phyloP scores from a whole-genome alignment of 345 rosid species.

The Rubroshorea leprosula region DNA sequence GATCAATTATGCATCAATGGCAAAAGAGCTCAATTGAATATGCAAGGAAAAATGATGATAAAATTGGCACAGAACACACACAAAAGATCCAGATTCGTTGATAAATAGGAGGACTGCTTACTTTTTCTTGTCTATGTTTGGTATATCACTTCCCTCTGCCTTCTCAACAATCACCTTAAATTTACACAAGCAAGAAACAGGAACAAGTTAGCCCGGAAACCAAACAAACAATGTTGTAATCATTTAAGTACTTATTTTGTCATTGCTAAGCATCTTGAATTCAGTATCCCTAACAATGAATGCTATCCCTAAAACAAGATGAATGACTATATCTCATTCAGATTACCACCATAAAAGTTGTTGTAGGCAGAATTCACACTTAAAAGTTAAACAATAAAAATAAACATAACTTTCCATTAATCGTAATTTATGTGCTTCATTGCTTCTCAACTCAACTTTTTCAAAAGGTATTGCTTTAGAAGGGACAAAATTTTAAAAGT shows the following conservation, averaged over 20 bases:
- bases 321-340: not conserved
- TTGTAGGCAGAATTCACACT: not conserved
- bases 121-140: constrained; percentile 94
- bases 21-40: not conserved
- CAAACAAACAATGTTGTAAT: not conserved
- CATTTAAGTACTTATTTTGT: not conserved
- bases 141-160: constrained; percentile 93
- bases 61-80: not conserved
- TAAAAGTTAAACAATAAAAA: not conserved
- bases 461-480: too few species aligned
- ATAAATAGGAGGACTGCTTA: constrained; percentile 23
- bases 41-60: not conserved
- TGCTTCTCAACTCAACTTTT: too few species aligned
- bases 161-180: constrained; percentile 90
- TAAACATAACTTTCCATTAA: not conserved
- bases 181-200: constrained; percentile 4
- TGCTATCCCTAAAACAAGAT: not conserved
- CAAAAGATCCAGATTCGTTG: not conserved
- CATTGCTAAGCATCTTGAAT: not conserved
- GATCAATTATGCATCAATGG: too few species aligned
- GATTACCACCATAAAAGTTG: not conserved
- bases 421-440: too few species aligned
- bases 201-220: constrained; percentile 13
- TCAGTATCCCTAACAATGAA: not conserved
- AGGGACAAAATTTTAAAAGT: too few species aligned